phyloP scores from a whole-genome alignment of 805 yeast species.

The Zygosaccharomyces bailii region DNA sequence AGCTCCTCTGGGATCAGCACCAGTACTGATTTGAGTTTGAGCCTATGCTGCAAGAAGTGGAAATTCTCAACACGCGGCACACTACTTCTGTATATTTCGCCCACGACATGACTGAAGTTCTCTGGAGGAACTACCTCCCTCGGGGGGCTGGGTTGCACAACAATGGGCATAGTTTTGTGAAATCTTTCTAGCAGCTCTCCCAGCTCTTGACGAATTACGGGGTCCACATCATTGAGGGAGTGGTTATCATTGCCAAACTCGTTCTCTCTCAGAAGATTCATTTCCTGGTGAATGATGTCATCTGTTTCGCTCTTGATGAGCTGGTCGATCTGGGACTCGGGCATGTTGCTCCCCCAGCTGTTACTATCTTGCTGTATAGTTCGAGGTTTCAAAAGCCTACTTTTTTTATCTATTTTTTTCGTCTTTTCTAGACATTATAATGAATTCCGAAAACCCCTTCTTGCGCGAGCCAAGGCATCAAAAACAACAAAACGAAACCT shows the following conservation, averaged over 20 bases:
- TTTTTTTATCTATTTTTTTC: neutral
- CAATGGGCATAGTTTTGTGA: slow-evolving; percentile 7
- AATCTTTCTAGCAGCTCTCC: slow-evolving; percentile 18
- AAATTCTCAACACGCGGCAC: slow-evolving; percentile 88
- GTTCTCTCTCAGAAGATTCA: slow-evolving; percentile 11
- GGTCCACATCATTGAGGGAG: slow-evolving; percentile 18
- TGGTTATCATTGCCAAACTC: slow-evolving; percentile 20
- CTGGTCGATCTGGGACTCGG: slow-evolving; percentile 35
- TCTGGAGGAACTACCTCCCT: slow-evolving; percentile 62
- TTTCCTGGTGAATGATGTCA: slow-evolving; percentile 18
- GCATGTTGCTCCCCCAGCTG: neutral
- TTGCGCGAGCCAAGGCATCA: too few relatives aligned
- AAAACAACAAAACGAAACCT: neutral
- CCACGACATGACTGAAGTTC: slow-evolving; percentile 81
- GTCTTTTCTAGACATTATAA: neutral
- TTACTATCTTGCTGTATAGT: neutral
- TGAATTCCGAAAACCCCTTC: neutral
- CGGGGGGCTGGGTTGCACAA: neutral
- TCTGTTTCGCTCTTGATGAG: slow-evolving; percentile 38
- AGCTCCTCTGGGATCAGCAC: slow-evolving; percentile 90
- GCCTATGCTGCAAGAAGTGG: slow-evolving; percentile 51
- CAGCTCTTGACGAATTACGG: slow-evolving; percentile 15
- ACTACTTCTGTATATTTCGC: slow-evolving; percentile 77
- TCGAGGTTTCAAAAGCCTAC: neutral
- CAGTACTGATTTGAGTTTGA: slow-evolving; percentile 68